These are phyloP conservation scores for Phaseolus coccineus DNA, from an alignment of 331 rosid genomes.

Conservation along the genomic window DNA sequence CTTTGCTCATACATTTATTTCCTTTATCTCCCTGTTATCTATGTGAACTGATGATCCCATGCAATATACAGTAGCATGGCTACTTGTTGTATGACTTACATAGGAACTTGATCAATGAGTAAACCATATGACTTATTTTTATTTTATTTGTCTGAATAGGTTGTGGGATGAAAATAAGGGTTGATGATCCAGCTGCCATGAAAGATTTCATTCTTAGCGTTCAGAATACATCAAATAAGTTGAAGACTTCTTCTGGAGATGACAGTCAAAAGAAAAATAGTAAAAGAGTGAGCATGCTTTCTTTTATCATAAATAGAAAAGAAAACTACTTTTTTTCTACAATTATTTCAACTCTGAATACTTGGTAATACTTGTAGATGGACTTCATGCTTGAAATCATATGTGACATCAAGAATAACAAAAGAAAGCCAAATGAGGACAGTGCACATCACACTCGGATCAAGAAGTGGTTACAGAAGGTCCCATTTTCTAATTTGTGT, in stretches of 20 bases:
- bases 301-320: slow-evolving; percentile 23
- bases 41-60: slow-evolving; percentile 13
- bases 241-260: slow-evolving; percentile 63
- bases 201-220: slow-evolving; percentile 73
- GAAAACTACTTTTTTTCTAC: slow-evolving; percentile 32
- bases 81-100: slow-evolving; percentile 4
- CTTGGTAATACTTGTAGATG: slow-evolving; percentile 68
- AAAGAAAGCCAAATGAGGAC: slow-evolving; percentile 81
- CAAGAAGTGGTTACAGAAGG: slow-evolving; percentile 94
- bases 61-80: neutral
- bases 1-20: neutral
- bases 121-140: slow-evolving; percentile 17
- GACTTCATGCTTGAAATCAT: slow-evolving; percentile 96
- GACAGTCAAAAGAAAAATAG: slow-evolving; percentile 54
- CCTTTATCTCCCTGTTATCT: neutral
- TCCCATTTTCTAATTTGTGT: slow-evolving; percentile 36
- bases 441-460: slow-evolving; percentile 69
- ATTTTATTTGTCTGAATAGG: slow-evolving; percentile 54
- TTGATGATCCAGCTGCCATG: slow-evolving; percentile 90
- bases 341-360: slow-evolving; percentile 35
- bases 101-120: slow-evolving; percentile 25
- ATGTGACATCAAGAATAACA: slow-evolving; percentile 94
- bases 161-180: slow-evolving; percentile 97
- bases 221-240: slow-evolving; percentile 74
- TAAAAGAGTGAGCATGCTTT: slow-evolving; percentile 69